These are phyloP conservation scores for Magnaporthiopsis incrustans DNA, from an alignment of 2,329 filamentous ascomycete species.

Conservation along the genomic window DNA sequence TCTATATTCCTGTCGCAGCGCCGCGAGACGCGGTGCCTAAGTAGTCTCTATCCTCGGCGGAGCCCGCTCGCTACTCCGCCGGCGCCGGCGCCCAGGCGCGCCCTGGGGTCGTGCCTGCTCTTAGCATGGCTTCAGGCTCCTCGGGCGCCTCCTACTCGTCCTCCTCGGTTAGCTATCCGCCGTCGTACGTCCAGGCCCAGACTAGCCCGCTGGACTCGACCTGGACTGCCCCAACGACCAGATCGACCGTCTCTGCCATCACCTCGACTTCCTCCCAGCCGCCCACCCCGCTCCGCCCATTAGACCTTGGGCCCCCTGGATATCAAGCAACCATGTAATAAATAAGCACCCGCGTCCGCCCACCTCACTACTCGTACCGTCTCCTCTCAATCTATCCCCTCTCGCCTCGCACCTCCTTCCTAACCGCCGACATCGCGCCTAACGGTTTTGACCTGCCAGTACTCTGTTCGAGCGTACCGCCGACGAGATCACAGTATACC, in stretches of 20 bases:
- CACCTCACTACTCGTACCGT: neutral
- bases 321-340: constrained; percentile 46
- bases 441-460: constrained; percentile 22
- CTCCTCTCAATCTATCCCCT: neutral
- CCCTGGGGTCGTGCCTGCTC: neutral
- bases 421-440: constrained; percentile 1
- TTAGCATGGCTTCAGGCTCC: constrained; percentile 25
- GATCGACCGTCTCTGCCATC: constrained; percentile 35
- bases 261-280: constrained; percentile 31
- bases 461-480: constrained; percentile 41
- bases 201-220: constrained; percentile 35
- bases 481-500: constrained; percentile 40
- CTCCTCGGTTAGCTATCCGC: constrained; percentile 33
- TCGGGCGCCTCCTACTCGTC: constrained; percentile 41
- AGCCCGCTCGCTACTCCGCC: neutral
- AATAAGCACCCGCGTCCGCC: neutral
- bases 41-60: neutral
- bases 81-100: too few relatives aligned
- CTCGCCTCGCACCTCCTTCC: neutral
- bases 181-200: constrained; percentile 32
- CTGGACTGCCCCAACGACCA: constrained; percentile 32
- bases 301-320: constrained; percentile 44
- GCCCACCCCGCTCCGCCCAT: constrained; percentile 30
- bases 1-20: neutral
- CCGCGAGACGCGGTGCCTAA: neutral